Evolutionary conservation across 345 rosid species (phyloP).

Genomic region (Dimocarpus longan): DNA sequence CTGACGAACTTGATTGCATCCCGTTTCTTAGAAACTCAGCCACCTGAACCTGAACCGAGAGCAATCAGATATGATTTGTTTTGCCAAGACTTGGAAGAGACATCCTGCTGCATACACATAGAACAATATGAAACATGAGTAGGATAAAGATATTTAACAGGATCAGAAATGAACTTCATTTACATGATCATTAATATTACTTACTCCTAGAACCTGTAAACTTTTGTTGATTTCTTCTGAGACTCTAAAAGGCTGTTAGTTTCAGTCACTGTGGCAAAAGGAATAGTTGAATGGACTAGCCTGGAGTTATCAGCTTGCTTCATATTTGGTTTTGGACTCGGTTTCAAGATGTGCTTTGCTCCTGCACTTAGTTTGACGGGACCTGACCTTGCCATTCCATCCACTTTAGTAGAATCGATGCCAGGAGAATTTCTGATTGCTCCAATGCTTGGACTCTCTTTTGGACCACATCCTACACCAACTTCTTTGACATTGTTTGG

Average conservation of each 20-base stretch:
- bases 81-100: not conserved
- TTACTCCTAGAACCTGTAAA: conserved; percentile 38
- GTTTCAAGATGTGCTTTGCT: conserved; percentile 49
- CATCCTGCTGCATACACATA: conserved; percentile 4
- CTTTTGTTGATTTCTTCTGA: conserved; percentile 36
- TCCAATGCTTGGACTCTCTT: conserved; percentile 20
- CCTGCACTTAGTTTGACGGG: conserved; percentile 51
- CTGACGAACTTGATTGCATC: not conserved
- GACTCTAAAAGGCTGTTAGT: conserved; percentile 25
- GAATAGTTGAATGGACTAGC: conserved; percentile 38
- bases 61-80: not conserved
- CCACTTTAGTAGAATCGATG: conserved; percentile 23
- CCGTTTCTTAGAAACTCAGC: not conserved
- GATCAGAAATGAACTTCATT: not conserved
- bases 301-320: conserved; percentile 32
- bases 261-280: conserved; percentile 29
- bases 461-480: not conserved
- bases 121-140: not conserved
- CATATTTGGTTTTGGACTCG: conserved; percentile 8
- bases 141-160: not conserved
- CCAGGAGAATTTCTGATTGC: conserved; percentile 19
- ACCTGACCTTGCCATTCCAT: conserved; percentile 29
- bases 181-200: not conserved
- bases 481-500: conserved; percentile 22
- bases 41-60: not conserved